Base-by-base conservation (phyloP, 2,329 filamentous ascomycete species). In the Blastomyces parvus region DNA sequence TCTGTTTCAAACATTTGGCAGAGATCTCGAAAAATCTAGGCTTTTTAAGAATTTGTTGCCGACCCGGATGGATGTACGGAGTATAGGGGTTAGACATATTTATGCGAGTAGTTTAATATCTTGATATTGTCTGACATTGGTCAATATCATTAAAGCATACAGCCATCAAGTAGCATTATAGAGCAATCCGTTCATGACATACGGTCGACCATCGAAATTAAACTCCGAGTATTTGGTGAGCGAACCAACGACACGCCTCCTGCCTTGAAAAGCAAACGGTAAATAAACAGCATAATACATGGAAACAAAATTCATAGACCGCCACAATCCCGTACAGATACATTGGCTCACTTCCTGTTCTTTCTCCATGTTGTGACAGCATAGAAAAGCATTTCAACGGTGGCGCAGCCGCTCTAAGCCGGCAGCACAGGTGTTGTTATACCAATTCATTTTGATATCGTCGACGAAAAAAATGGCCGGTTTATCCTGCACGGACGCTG, bases 341-440 rank as follows among this genome's bases (percentile, higher is more conserved):
- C 22, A 46, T 59, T 25, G 25, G 27, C 40, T 40, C 25, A 46
- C n/a, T 17, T 27, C n/a, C 8, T 22, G 22, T 8, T 19, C 36
- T 44, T 27, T 42, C 19, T 48, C 22, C 38, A 27, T 44, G 22
- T 22, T 25, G 7, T 13, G 4, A n/a, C 14, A 36, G 8, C 17
- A 27, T 52, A 4, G 17, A 8, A 33, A 7, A 38, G 11, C 60
- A 44, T 33, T 30, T 61, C 57, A 62, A 25, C 64, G 61, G 9
- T 58, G 55, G n/a, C 62, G 64, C 14, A 62, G 33, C 14, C 66
- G 66, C 53, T 63, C 22, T 44, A 61, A 38, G 17, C 77, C 81
- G 61, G 81, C 80, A 44, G 72, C 74, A 66, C 81, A 83, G 50
- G 72, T 79, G 65, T 79, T 79, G 71, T 83, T 78, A 63, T 72